These are phyloP conservation scores for Russula vinacea DNA, from an alignment of 768 basidiomycete genomes.

Conservation along the genomic window DNA sequence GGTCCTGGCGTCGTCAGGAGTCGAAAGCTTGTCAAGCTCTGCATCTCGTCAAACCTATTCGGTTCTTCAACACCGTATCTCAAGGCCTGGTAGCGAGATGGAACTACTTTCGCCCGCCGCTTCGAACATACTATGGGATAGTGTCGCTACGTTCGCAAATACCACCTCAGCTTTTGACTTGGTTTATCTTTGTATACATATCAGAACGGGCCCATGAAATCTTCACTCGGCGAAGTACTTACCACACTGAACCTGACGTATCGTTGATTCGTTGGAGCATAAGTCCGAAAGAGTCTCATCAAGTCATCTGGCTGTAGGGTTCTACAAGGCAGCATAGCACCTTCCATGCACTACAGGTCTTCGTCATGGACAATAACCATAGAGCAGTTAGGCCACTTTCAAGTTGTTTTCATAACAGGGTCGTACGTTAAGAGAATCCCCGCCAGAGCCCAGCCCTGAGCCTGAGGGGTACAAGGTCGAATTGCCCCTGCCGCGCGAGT, in stretches of 20 bases:
- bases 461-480: too few relatives aligned
- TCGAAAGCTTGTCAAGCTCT: too few relatives aligned
- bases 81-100: too few relatives aligned
- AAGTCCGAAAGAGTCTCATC: background rate
- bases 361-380: background rate
- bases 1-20: too few relatives aligned
- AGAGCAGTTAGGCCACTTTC: too few relatives aligned
- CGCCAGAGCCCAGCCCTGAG: too few relatives aligned
- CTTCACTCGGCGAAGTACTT: background rate
- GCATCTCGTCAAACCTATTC: too few relatives aligned
- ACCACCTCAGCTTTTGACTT: background rate
- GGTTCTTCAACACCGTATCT: too few relatives aligned
- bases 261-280: background rate
- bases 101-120: too few relatives aligned
- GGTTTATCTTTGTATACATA: background rate
- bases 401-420: too few relatives aligned
- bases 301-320: background rate
- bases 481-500: too few relatives aligned
- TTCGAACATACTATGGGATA: background rate
- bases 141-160: background rate
- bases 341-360: background rate
- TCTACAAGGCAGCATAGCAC: background rate
- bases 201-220: background rate
- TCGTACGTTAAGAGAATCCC: too few relatives aligned
- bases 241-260: background rate